phyloP scores from a whole-genome alignment of 306 rosid genomes.

The Corylus americana region DNA sequence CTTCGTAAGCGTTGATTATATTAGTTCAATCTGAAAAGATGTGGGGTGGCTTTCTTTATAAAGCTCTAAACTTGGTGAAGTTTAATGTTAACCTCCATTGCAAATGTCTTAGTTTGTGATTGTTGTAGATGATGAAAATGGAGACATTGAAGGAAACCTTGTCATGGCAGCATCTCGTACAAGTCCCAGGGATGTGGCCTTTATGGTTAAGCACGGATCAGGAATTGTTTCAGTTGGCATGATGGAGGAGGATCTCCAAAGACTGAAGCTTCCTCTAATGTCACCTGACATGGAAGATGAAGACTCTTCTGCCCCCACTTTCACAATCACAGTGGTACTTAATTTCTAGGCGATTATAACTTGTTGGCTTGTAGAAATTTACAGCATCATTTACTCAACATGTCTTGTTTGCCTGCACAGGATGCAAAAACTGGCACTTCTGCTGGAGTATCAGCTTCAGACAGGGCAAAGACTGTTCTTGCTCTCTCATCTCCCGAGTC shows the following conservation, averaged over 20 bases:
- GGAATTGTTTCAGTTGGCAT: conserved; percentile 84
- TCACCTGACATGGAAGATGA: conserved; percentile 65
- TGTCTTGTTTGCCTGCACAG: conserved; percentile 34
- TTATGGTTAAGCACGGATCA: conserved; percentile 75
- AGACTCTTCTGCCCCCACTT: conserved; percentile 80
- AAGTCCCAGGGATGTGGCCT: conserved; percentile 51
- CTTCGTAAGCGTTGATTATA: neutral
- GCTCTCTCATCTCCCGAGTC: conserved; percentile 60
- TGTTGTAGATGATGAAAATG: conserved; percentile 84
- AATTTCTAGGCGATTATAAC: conserved; percentile 3
- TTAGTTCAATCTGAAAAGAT: neutral
- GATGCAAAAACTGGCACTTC: conserved; percentile 73
- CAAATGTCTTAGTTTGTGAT: conserved; percentile 60
- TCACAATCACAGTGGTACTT: conserved; percentile 80
- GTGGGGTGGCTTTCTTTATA: neutral
- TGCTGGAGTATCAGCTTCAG: conserved; percentile 74
- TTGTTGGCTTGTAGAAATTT: neutral
- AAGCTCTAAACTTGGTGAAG: conserved; percentile 1
- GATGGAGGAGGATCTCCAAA: conserved; percentile 78
- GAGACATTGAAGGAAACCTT: conserved; percentile 69
- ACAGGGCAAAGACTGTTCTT: conserved; percentile 75
- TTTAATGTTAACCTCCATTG: conserved; percentile 15
- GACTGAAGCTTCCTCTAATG: conserved; percentile 80
- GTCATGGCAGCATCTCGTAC: conserved; percentile 68
- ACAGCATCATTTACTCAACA: neutral